Conservation (phyloP, 2,329 filamentous ascomycete genomes). For the Aureobasidium pullulans region DNA sequence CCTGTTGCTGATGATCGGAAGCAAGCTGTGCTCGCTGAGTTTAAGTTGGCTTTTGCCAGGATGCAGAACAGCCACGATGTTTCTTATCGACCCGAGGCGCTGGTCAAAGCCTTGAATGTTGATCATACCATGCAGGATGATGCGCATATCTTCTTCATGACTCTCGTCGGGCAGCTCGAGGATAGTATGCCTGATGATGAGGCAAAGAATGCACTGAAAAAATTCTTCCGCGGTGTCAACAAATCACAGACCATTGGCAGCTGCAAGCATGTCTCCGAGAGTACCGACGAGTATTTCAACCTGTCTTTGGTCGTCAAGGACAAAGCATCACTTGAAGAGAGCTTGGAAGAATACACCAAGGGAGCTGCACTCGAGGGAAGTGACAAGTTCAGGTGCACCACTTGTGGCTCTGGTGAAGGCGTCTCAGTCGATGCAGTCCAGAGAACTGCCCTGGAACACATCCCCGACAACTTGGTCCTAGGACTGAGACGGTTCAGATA, state of each 20-base stretch:
- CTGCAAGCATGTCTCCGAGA: slow-evolving; percentile 87
- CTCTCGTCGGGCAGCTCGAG: slow-evolving; percentile 88
- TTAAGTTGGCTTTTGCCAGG: slow-evolving; percentile 72
- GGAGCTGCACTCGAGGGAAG: slow-evolving; percentile 93
- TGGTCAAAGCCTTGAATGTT: slow-evolving; percentile 72
- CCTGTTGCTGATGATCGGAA: slow-evolving; percentile 46
- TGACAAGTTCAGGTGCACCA: slow-evolving; percentile 97
- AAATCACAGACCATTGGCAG: slow-evolving; percentile 94
- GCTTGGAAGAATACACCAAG: slow-evolving; percentile 88
- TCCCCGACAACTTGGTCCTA: slow-evolving; percentile 91
- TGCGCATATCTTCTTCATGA: slow-evolving; percentile 94
- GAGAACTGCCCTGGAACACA: slow-evolving; percentile 81
- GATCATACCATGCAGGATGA: slow-evolving; percentile 93
- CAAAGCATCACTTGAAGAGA: slow-evolving; percentile 75
- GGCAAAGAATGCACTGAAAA: slow-evolving; percentile 66
- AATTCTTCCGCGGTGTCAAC: slow-evolving; percentile 84
- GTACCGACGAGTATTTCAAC: slow-evolving; percentile 82
- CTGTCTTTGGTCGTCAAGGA: slow-evolving; percentile 96
- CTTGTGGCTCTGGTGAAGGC: slow-evolving; percentile 56
- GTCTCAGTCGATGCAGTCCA: slow-evolving; percentile 84
- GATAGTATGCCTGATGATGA: slow-evolving; percentile 61
- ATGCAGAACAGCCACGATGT: slow-evolving; percentile 78
- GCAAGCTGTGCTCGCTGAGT: slow-evolving; percentile 66
- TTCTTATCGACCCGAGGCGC: slow-evolving; percentile 62
- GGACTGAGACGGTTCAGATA: slow-evolving; percentile 87